Evolutionary conservation across 306 rosid genomes (phyloP), one percentile per base, ranked within the genome.

Genomic region (Glycine soja): DNA sequence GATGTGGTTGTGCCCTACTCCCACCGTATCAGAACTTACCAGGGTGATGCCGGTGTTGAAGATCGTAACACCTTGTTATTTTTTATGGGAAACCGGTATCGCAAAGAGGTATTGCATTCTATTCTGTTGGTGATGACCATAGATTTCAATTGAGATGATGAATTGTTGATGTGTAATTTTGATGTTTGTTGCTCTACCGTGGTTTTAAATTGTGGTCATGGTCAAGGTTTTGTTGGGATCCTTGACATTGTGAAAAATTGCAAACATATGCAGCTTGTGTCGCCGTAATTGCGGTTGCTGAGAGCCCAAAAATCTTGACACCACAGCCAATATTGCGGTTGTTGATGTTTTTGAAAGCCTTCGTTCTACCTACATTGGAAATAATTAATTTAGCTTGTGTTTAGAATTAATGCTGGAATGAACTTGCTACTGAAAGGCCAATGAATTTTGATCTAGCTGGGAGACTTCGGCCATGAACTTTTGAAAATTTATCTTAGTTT

Each of bases 71-170:
- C 96, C 0, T 83, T 93, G 90, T 62, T 94, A 83, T 95, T 95
- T 86, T 95, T 95, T 80, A 95, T 95, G 99, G 99, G 99, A 53
- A 90, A 90, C 77, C 91, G 99, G 10, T 93, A 80, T 72, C 97
- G 99, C 42, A 95, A 95, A 84, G 97, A 95, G 97, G 99, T 95
- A 84, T 9, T 72, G 45, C 3, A 3, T 47, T 30, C 42, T 59
- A 12, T 50, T 34, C 2, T 15, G 16, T 53, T 1, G 0, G 14
- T 63, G 16, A 52, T 6, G 46, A 42, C 46, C 12, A 7, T 73
- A 62, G 24, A 18, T 32, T 40, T 67, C 54, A 47, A 64, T 72
- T 68, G 46, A 42, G 46, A 42, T 66, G 6, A 50, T 16, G 72
- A 10, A n/a, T 47, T 80, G 65, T 76, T 59, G 19, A 5, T 67